phyloP scores from a whole-genome alignment of 2,329 filamentous ascomycete genomes.

The Thermoascus crustaceus region DNA sequence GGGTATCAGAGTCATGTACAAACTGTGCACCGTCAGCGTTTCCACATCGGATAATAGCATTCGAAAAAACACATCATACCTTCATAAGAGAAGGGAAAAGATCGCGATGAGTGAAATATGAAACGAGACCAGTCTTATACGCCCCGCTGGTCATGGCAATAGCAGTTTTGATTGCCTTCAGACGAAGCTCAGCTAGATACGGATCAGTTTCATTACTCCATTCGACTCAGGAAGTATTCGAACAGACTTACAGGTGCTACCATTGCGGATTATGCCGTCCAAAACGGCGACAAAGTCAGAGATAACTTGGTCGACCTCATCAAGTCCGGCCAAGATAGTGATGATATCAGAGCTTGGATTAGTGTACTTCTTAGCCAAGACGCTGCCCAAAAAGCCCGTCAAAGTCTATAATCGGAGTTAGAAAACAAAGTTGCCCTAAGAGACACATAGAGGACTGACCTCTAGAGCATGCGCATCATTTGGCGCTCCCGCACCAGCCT shows the following conservation, averaged over 20 bases:
- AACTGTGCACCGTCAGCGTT: constrained; percentile 46
- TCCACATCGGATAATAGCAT: neutral
- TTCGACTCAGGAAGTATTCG: neutral
- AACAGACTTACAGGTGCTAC: constrained; percentile 53
- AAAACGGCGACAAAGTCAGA: constrained; percentile 78
- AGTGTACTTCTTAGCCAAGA: constrained; percentile 82
- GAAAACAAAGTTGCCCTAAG: constrained; percentile 31
- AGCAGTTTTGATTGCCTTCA: constrained; percentile 72
- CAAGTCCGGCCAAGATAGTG: constrained; percentile 75
- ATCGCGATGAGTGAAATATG: constrained; percentile 91
- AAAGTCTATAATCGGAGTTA: constrained; percentile 57
- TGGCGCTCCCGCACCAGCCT: constrained; percentile 55
- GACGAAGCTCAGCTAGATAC: constrained; percentile 59
- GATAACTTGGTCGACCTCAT: constrained; percentile 79
- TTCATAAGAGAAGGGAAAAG: constrained; percentile 93
- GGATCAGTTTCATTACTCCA: neutral
- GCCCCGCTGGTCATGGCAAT: constrained; percentile 84
- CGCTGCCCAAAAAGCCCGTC: constrained; percentile 72
- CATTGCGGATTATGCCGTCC: constrained; percentile 74
- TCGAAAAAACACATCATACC: constrained; percentile 48
- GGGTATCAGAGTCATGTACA: constrained; percentile 67
- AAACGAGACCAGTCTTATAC: constrained; percentile 87
- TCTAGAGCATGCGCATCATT: constrained; percentile 75
- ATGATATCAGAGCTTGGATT: constrained; percentile 96
- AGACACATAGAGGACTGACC: constrained; percentile 42